Evolutionary conservation across 257 asterid species (phyloP).

Genomic region (Lantana camara): DNA sequence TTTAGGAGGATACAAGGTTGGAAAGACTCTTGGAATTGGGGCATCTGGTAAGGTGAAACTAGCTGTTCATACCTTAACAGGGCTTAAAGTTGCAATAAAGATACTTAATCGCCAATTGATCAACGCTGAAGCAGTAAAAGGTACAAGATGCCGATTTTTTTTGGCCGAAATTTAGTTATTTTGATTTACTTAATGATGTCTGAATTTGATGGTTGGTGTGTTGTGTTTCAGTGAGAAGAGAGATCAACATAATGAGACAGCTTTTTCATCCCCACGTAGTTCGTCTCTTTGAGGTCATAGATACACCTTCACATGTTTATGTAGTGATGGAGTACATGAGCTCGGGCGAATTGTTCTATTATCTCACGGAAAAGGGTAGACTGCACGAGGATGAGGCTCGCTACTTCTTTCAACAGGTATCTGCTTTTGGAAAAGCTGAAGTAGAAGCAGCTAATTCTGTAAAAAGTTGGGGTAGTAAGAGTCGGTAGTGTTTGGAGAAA

Average conservation of each 20-base stretch:
- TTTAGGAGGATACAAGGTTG: conserved; percentile 48
- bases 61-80: conserved; percentile 56
- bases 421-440: no score
- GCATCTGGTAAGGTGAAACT: conserved; percentile 65
- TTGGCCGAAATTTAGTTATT: background rate
- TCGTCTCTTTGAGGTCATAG: conserved; percentile 71
- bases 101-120: conserved; percentile 52
- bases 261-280: conserved; percentile 67
- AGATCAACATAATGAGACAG: conserved; percentile 57
- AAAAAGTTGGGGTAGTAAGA: no score
- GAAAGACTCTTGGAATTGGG: conserved; percentile 59
- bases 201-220: background rate
- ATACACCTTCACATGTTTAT: conserved; percentile 56
- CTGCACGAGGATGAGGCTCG: conserved; percentile 69
- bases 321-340: conserved; percentile 70
- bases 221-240: conserved; percentile 51
- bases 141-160: conserved; percentile 23
- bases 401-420: conserved; percentile 66
- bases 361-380: conserved; percentile 48
- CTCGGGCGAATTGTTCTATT: conserved; percentile 61
- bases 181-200: background rate
- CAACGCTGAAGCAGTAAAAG: conserved; percentile 41
- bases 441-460: no score
- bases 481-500: no score
- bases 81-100: conserved; percentile 66